Percentiles rank a stretch among this genome's conserved stretches.
phyloP scores from a whole-genome alignment of 352 stramenopile genomes.

The Elongisporangium undulatum region DNA sequence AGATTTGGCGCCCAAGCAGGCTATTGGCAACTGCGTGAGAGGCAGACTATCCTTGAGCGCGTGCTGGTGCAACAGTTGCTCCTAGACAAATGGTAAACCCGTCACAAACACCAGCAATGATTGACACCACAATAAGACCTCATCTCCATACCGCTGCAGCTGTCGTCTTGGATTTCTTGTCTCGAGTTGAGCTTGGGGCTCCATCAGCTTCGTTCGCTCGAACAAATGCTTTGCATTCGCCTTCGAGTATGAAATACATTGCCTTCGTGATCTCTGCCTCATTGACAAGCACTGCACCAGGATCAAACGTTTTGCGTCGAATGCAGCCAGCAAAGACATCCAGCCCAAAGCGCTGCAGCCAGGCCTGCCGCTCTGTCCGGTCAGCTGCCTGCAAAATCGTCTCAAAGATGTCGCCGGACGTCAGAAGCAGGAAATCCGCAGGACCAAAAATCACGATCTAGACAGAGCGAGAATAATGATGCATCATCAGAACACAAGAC shows the following conservation, averaged over 20 bases:
- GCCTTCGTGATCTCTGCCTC: constrained; percentile 20
- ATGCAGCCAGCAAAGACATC: constrained; percentile 30
- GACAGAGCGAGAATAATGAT: not conserved
- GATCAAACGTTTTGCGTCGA: constrained; percentile 25
- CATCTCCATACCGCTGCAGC: constrained; percentile 2
- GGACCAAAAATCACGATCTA: constrained; percentile 26
- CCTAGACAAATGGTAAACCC: not conserved
- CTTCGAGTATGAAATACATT: constrained; percentile 34
- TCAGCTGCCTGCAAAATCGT: constrained; percentile 21
- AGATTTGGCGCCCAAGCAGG: constrained; percentile 31
- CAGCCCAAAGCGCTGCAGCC: constrained; percentile 28
- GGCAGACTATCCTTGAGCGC: constrained; percentile 20
- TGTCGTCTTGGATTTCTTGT: constrained; percentile 2
- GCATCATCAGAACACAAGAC: not conserved
- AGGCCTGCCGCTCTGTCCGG: constrained; percentile 17
- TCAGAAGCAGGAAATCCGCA: constrained; percentile 38
- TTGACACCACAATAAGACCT: not conserved
- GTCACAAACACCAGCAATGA: not conserved
- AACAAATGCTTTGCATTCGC: constrained; percentile 33
- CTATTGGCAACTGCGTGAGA: constrained; percentile 21
- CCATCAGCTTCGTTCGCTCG: constrained; percentile 8
- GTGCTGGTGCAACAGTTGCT: constrained; percentile 14
- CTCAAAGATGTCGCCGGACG: constrained; percentile 25
- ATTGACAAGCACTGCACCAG: constrained; percentile 18
- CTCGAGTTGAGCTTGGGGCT: not conserved